phyloP scores from a whole-genome alignment of 2,329 filamentous ascomycete genomes.

The Pyrenophora seminiperda region DNA sequence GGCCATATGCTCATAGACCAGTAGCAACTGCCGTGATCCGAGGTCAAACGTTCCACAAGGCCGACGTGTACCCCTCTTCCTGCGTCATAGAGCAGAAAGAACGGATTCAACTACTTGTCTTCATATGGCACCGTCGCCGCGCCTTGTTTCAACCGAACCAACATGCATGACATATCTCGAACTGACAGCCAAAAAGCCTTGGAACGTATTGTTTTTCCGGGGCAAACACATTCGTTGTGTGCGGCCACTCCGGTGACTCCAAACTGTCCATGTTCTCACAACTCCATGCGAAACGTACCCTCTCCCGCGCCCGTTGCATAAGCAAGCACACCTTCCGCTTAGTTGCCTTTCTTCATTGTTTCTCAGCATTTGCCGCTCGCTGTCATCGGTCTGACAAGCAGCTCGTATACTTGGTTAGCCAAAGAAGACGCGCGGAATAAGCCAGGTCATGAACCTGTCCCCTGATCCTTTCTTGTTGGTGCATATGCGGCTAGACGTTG shows the following conservation, averaged over 20 bases:
- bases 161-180: constrained; percentile 1
- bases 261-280: constrained; percentile 13
- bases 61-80: constrained; percentile 24
- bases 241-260: constrained; percentile 14
- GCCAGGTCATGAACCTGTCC: constrained; percentile 22
- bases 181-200: constrained; percentile 5
- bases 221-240: constrained; percentile 11
- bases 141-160: background rate
- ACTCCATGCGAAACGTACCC: constrained; percentile 17
- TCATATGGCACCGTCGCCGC: constrained; percentile 6
- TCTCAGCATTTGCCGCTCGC: constrained; percentile 12
- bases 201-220: constrained; percentile 3
- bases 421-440: constrained; percentile 25
- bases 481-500: constrained; percentile 48
- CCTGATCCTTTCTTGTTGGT: constrained; percentile 34
- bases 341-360: constrained; percentile 7
- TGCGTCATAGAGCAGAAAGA: constrained; percentile 22
- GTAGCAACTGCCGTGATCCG: constrained; percentile 9
- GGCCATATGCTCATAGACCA: constrained; percentile 1
- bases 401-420: constrained; percentile 23
- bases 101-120: constrained; percentile 1
- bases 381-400: constrained; percentile 21
- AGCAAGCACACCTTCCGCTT: constrained; percentile 11
- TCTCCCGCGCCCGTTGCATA: constrained; percentile 4
- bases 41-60: constrained; percentile 12